Evolutionary conservation across 2,329 filamentous ascomycete genomes (phyloP), one percentile per base, ranked within the genome.

Genomic region (Zasmidium cellare): DNA sequence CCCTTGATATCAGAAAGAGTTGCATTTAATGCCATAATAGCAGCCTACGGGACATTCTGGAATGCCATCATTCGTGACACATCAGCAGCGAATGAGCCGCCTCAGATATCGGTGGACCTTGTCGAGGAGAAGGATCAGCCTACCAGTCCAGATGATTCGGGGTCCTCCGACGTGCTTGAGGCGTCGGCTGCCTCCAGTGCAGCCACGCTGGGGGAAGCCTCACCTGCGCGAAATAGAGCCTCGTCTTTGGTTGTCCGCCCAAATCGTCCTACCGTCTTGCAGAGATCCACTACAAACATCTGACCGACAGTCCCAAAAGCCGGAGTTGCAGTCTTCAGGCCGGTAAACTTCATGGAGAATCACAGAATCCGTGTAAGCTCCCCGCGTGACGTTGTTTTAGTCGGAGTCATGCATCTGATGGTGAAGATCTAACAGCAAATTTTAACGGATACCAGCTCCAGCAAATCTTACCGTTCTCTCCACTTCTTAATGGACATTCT

Each of bases 1-100:
- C 1, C 83, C 88, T 51, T 92, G 75, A 83, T 41, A 14, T 41
- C 12, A 41, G 35, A 41, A 41, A 41, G 35, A 41, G 35, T 18
- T 18, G 35, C 35, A 16, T 41, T 41, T 41, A 41, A 41, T 41
- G 35, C 35, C 35, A 41, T 41, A 41, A 41, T 41, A 41, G 35
- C 25, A 28, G 6, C 35, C 35, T 41, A 41, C 35, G 35, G 35
- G n/a, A 41, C 35, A 41, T 41, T 41, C 35, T 41, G 35, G 35
- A 41, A 5, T 9, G 35, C 35, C 7, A 41, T 41, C 35, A 41
- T 41, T 14, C 35, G n/a, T 41, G 35, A 41, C 35, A 41, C 35
- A n/a, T 6, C 35, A 5, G 35, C 7, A 14, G 6, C 35, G 3
- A n/a, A 41, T 41, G 35, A 41, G 35, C 35, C 35, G 12, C 35